Base-by-base conservation (phyloP, 148 eudicot genomes). In the Vaccinium macrocarpon region DNA sequence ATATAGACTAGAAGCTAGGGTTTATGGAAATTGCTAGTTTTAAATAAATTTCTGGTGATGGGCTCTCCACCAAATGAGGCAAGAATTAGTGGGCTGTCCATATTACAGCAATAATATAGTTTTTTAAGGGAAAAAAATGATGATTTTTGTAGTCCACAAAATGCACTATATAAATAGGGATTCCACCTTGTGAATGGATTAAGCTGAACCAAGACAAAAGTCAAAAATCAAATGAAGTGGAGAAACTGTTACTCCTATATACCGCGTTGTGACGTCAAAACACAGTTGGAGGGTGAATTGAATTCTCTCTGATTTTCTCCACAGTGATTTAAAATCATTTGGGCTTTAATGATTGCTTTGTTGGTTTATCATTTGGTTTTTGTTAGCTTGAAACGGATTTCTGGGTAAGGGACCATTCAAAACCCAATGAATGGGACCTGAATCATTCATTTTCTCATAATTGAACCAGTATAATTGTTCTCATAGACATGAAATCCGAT, bases 41-140 rank as follows among this genome's bases (percentile, higher is more conserved):
- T 29, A 19, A 21, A 76, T 53, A 21, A 64, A 82, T n/a, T 49
- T 76, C 42, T 15, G 48, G 51, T 51, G 46, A 59, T 86, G 84
- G 82, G 75, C 14, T 38, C 3, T 66, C 84, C 87, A 86, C 76
- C 84, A 82, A 86, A 68, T 66, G 84, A 86, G 85, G 87, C 87
- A 82, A 68, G 8, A 82, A 13, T 10, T 75, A 82, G 84, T 86
- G 87, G 87, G 77, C 80, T 42, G 68, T 2, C 70, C 86, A 79
- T 27, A 35, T 51, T 8, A 66, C 66, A 55, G 11, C 74, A n/a
- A 32, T 64, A 79, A 32, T 19, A 7, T 32, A 8, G 18, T 79
- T 52, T 38, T 68, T 25, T 68, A 32, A 79, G 38, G 2, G 13
- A 55, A 38, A 15, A 11, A 84, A 79, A 68, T 74, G 78, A 74